phyloP scores from a whole-genome alignment of 306 rosid genomes.

The Datisca glomerata region DNA sequence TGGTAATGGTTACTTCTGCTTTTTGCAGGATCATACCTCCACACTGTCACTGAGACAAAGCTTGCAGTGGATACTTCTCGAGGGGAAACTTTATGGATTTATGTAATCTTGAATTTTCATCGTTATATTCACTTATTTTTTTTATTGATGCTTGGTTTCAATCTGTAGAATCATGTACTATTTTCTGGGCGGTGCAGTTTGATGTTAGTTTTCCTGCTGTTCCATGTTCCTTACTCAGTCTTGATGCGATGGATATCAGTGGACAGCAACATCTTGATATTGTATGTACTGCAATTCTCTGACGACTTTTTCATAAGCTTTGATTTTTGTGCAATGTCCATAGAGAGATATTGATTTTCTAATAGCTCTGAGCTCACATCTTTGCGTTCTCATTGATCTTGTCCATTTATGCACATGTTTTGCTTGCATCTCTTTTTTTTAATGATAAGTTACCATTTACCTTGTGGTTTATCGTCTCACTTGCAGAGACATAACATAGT shows the following conservation, averaged over 20 bases:
- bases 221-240: constrained; percentile 81
- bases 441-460: too few species aligned
- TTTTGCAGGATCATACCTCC: constrained; percentile 58
- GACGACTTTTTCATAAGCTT: too few species aligned
- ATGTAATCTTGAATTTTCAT: constrained; percentile 30
- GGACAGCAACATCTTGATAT: constrained; percentile 90
- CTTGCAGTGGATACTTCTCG: constrained; percentile 87
- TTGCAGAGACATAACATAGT: constrained; percentile 74
- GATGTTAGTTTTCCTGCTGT: constrained; percentile 84
- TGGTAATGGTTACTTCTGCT: too few species aligned
- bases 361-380: too few species aligned
- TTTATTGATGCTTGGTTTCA: background rate
- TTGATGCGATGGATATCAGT: constrained; percentile 79
- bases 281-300: constrained; percentile 56
- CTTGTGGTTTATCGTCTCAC: background rate
- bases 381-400: too few species aligned
- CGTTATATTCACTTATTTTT: too few species aligned
- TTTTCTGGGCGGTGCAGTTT: constrained; percentile 51
- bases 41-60: constrained; percentile 63
- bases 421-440: too few species aligned
- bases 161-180: constrained; percentile 8
- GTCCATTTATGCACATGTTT: too few species aligned
- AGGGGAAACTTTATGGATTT: constrained; percentile 61
- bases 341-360: too few species aligned
- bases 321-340: too few species aligned